These are phyloP conservation scores for Ceratocystis papillata DNA, from an alignment of 2,329 filamentous ascomycete genomes.

Conservation along the genomic window DNA sequence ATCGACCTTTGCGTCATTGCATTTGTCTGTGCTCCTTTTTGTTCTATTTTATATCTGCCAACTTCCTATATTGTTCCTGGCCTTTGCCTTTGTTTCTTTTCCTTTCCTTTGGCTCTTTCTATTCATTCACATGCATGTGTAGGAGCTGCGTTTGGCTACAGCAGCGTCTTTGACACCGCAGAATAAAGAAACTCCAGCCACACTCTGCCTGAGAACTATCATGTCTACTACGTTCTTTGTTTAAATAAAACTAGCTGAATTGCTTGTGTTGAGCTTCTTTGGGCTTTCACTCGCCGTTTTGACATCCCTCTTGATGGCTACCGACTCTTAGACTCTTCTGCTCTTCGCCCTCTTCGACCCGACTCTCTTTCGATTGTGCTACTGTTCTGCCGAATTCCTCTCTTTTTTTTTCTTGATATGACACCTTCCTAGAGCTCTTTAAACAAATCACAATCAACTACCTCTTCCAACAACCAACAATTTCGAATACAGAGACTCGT, in stretches of 20 bases:
- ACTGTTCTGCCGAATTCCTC: neutral
- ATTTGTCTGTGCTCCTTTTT: constrained; percentile 10
- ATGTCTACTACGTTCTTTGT: neutral
- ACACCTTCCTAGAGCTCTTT: neutral
- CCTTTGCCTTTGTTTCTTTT: neutral
- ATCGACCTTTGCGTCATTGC: neutral
- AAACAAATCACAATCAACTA: neutral
- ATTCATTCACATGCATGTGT: neutral
- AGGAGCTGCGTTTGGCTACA: neutral
- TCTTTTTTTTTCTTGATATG: neutral
- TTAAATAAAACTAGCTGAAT: neutral
- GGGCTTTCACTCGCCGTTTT: neutral
- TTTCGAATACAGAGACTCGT: neutral
- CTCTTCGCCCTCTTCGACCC: neutral
- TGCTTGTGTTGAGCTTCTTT: neutral
- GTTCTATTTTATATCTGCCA: constrained; percentile 15
- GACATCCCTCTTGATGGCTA: neutral
- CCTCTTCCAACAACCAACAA: neutral
- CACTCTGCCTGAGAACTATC: neutral
- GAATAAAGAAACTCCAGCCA: neutral
- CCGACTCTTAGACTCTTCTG: neutral
- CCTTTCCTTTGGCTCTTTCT: neutral
- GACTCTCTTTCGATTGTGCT: neutral
- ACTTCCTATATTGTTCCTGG: neutral
- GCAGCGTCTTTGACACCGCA: neutral